These are phyloP conservation scores for Yamadazyma atlantica DNA, from an alignment of 1,139 yeast species.

Conservation along the genomic window DNA sequence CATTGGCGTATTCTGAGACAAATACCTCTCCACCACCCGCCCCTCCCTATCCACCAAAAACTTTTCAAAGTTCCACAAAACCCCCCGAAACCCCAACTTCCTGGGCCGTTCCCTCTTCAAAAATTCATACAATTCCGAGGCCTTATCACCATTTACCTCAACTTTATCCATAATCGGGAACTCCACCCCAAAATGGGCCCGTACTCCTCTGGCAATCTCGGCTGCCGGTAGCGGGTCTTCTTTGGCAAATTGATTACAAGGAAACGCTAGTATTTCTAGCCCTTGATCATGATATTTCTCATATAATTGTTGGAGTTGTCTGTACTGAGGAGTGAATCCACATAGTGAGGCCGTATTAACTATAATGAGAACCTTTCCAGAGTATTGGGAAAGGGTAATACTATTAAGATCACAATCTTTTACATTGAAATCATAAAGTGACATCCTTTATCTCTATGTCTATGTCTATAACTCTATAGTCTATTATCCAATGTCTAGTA, in stretches of 20 bases:
- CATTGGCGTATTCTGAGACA: slow-evolving; percentile 68
- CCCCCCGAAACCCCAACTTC: slow-evolving; percentile 70
- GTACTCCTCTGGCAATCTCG: slow-evolving; percentile 65
- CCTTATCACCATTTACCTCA: slow-evolving; percentile 33
- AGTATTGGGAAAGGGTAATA: slow-evolving; percentile 14
- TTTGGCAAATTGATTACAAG: slow-evolving; percentile 55
- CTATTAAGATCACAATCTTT: slow-evolving; percentile 5
- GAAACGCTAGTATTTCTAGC: slow-evolving; percentile 40
- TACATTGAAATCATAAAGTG: slow-evolving; percentile 9
- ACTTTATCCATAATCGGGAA: slow-evolving; percentile 42
- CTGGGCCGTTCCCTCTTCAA: slow-evolving; percentile 42
- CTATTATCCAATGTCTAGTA: no score
- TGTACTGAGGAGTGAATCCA: slow-evolving; percentile 45
- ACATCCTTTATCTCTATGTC: no score
- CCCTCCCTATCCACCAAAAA: slow-evolving; percentile 76
- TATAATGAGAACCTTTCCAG: slow-evolving; percentile 35
- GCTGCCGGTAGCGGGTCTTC: slow-evolving; percentile 82
- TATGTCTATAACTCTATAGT: no score
- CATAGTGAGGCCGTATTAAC: slow-evolving; percentile 49
- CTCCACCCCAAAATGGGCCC: slow-evolving; percentile 58
- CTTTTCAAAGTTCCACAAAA: slow-evolving; percentile 96
- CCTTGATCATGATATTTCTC: slow-evolving; percentile 31
- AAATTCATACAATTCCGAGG: slow-evolving; percentile 29
- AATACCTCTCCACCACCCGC: slow-evolving; percentile 66
- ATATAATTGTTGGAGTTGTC: slow-evolving; percentile 33